A percentile compares a stretch with the other conserved stretches of the same genome.
Evolutionary conservation across 2,329 filamentous ascomycete species (phyloP).

Genomic region (Thermochaetoides dissita): DNA sequence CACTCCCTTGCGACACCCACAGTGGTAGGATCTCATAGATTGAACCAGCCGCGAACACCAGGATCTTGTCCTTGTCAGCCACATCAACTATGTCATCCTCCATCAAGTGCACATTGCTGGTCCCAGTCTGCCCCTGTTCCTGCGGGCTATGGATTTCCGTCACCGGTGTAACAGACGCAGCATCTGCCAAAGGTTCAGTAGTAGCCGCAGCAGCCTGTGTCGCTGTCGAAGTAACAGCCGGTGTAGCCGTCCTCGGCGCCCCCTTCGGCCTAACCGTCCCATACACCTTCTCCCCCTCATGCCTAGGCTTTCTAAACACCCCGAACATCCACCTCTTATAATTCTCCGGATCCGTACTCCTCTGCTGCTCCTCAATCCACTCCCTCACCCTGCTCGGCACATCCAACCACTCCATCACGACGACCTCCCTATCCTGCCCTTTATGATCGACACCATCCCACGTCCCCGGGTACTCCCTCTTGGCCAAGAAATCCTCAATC

Average conservation of each 20-base stretch:
- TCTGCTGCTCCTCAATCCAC: slow-evolving; percentile 23
- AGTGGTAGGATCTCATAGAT: slow-evolving; percentile 29
- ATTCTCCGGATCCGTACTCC: slow-evolving; percentile 7
- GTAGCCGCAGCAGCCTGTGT: no score
- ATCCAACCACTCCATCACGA: slow-evolving; percentile 24
- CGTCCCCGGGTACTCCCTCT: slow-evolving; percentile 23
- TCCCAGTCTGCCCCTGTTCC: not conserved
- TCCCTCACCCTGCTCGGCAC: slow-evolving; percentile 21
- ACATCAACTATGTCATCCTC: not conserved
- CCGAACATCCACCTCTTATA: slow-evolving; percentile 17
- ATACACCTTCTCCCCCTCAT: slow-evolving; percentile 21
- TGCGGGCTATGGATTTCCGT: not conserved
- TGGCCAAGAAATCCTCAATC: slow-evolving; percentile 16
- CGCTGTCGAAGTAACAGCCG: not conserved
- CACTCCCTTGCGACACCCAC: slow-evolving; percentile 25
- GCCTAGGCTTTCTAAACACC: slow-evolving; percentile 18
- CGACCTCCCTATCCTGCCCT: slow-evolving; percentile 23
- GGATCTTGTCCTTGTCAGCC: slow-evolving; percentile 17
- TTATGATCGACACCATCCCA: slow-evolving; percentile 29
- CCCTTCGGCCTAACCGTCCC: slow-evolving; percentile 11
- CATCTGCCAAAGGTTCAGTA: no score
- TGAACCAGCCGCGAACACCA: slow-evolving; percentile 30
- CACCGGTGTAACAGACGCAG: no score
- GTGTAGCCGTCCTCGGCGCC: not conserved
- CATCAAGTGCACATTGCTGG: not conserved